Evolutionary conservation across 257 asterid species (phyloP), one percentile per base, ranked within the genome.

Genomic region (Nicotiana obtusifolia): DNA sequence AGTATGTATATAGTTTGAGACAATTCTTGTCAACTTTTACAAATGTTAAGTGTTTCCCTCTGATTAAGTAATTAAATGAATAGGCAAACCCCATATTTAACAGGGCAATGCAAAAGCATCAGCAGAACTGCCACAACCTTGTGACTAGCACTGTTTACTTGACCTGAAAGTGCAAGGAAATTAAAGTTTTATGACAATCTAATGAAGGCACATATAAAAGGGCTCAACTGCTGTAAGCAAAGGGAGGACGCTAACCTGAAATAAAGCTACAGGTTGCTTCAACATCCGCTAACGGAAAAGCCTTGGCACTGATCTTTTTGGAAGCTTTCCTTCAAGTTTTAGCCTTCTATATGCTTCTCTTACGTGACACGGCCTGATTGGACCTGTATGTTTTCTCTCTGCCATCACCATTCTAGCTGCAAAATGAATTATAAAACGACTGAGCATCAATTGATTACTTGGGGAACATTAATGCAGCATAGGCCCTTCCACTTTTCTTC

Each of bases 281-380:
- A 20, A 47, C 0, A 7, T 47, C 4, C 16, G 10, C 93, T 92
- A 93, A 33, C 90, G 94, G 87, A 95, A 93, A 81, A 93, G 97
- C 89, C 98, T 89, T 1, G 94, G 93, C 17, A 91, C 97, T n/a
- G 98, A 89, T 85, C 93, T 89, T 86, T 88, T 92, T 0, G 97
- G 97, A 68, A 94, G 85, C 89, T 94, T 95, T 81, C 98, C 98
- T 60, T 92, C 99, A 49, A 90, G 91, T 83, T 94, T 95, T n/a
- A 94, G 67, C 84, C 98, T 91, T 86, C 98, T 88, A 35, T 92
- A 95, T 56, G 99, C 96, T 89, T 95, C 98, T 84, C 99, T 90
- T 80, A 95, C 86, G 87, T 92, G 99, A 88, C 98, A 92, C 30
- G 99, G 99, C 89, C 99, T 90, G 80, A 95, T 93, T 76, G 99